phyloP scores from a whole-genome alignment of 1,139 yeast genomes.

The Zygotorulaspora mrakii region DNA sequence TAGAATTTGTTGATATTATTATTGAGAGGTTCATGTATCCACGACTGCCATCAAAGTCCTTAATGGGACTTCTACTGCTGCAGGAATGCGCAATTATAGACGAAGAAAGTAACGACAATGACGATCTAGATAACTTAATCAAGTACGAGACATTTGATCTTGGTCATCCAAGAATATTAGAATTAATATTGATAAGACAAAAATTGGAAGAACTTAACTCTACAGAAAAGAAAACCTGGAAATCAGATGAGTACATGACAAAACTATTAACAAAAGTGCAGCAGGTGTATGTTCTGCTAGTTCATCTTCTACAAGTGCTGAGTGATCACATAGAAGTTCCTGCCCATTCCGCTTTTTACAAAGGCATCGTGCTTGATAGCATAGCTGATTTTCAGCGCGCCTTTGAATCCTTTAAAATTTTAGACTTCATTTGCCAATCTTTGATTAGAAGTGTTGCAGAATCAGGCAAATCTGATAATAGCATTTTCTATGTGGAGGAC shows the following conservation, averaged over 20 bases:
- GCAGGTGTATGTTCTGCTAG: conserved; percentile 11
- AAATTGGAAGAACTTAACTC: conserved; percentile 11
- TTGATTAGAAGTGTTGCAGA: conserved; percentile 12
- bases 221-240: conserved; percentile 6
- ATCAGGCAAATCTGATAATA: conserved; percentile 14
- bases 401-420: conserved; percentile 16
- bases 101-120: conserved; percentile 4
- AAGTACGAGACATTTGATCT: conserved; percentile 15
- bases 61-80: conserved; percentile 7
- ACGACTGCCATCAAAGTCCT: conserved; percentile 13
- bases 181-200: conserved; percentile 25
- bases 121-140: conserved; percentile 1
- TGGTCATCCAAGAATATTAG: conserved; percentile 29
- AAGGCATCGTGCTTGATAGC: conserved; percentile 12
- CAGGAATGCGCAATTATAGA: conserved; percentile 6
- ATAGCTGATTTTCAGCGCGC: conserved; percentile 17
- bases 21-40: conserved; percentile 32
- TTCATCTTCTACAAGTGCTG: conserved; percentile 16
- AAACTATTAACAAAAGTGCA: conserved; percentile 12
- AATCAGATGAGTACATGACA: conserved; percentile 8
- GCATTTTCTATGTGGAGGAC: conserved; percentile 14
- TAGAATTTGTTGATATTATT: conserved; percentile 26
- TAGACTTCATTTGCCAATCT: conserved; percentile 13
- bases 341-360: conserved; percentile 12
- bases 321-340: conserved; percentile 16